Evolutionary conservation across 352 stramenopile genomes (phyloP), one percentile per base, ranked within the genome.

Genomic region (Pythium grandisporangium): DNA sequence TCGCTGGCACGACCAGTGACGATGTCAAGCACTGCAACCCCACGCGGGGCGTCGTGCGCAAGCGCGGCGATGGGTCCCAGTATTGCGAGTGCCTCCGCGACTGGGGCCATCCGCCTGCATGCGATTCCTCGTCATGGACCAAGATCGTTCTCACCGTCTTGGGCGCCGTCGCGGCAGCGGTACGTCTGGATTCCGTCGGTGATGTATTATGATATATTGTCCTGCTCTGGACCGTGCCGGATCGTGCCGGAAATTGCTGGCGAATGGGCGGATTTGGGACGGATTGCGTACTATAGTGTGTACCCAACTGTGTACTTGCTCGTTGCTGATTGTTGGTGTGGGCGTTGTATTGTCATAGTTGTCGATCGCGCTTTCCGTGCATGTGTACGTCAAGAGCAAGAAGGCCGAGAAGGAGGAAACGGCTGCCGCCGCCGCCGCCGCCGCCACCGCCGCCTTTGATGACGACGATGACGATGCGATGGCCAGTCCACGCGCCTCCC

Each of bases 131-230:
- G 30, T 54, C 54, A 24, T 53, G 58, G 42, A 64, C 53, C 45
- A 64, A 65, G 48, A 65, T 51, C 27, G 45, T 65, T 43, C 14
- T 65, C 6, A 69, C 59, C 3, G 37, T 69, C 16, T 45, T 52
- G 19, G 59, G 59, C 20, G 59, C 49, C 7, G 24, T 68, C 20
- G 59, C 59, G 4, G 48, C 59, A n/a, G 43, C 59, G 33, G 59
- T 68, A 55, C 29, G 45, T 57, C 27, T 14, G n/a, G n/a, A n/a
- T 32, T 1, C 10, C 27, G 27, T 8, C 27, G 13, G 14, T 42
- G 14, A n/a, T 30, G 37, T 30, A 22, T 32, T 32, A 7, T 1
- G n/a, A n/a, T n/a, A n/a, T n/a, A n/a, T n/a, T n/a, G n/a, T n/a
- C n/a, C n/a, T n/a, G n/a, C n/a, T n/a, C n/a, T n/a, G n/a, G n/a